These are phyloP conservation scores for Picea sitchensis DNA, from an alignment of 75 land plant genomes.

Conservation along the genomic window DNA sequence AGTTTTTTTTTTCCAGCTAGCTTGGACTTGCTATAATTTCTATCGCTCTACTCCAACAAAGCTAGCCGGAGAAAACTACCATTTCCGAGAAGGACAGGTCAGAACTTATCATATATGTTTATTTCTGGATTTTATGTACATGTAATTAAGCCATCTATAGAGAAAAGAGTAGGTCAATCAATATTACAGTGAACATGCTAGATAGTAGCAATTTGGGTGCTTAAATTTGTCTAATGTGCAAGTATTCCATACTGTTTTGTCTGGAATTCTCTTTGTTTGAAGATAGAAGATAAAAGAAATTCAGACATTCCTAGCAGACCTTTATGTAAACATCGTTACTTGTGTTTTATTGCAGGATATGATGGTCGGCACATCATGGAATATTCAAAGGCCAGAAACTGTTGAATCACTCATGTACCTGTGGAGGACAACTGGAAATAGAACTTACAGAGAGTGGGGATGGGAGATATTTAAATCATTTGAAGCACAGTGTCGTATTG, in stretches of 20 bases:
- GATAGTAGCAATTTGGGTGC: too few species aligned
- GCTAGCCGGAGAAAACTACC: constrained; percentile 95
- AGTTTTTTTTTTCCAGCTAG: constrained; percentile 65
- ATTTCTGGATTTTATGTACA: background rate
- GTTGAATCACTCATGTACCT: constrained; percentile 95
- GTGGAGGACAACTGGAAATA: constrained; percentile 85
- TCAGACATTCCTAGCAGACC: background rate
- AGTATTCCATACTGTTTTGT: background rate
- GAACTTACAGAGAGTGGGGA: constrained; percentile 94
- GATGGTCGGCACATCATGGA: constrained; percentile 93
- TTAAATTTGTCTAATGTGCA: background rate
- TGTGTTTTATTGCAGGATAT: constrained; percentile 63
- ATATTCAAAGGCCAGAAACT: constrained; percentile 95
- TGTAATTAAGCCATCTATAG: too few species aligned
- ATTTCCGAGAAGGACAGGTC: constrained; percentile 69
- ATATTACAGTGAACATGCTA: too few species aligned
- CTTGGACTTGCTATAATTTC: constrained; percentile 95
- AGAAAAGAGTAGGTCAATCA: too few species aligned
- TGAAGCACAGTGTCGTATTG: constrained; percentile 77
- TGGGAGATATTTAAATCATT: constrained; percentile 99
- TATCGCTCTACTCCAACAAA: constrained; percentile 89
- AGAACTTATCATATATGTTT: background rate
- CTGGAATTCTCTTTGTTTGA: too few species aligned
- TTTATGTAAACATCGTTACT: background rate
- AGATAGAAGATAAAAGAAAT: background rate